These are phyloP conservation scores for Datura wrightii DNA, from an alignment of 257 asterid species.

Conservation along the genomic window DNA sequence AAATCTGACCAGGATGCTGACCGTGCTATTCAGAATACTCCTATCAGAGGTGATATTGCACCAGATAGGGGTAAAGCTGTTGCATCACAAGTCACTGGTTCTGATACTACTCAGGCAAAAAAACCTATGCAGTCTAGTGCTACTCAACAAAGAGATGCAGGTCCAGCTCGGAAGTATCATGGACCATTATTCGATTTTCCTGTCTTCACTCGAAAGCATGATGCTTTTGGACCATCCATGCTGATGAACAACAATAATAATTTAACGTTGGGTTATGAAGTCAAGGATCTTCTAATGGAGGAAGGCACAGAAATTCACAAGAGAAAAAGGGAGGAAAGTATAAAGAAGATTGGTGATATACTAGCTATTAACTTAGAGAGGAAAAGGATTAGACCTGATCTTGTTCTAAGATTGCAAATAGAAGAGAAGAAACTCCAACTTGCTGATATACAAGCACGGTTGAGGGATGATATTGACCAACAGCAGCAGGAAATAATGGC, in stretches of 20 bases:
- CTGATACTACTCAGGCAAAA: conserved; percentile 67
- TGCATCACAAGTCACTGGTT: conserved; percentile 52
- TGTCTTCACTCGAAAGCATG: conserved; percentile 90
- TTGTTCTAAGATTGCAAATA: conserved; percentile 81
- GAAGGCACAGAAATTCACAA: conserved; percentile 77
- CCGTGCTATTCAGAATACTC: conserved; percentile 51
- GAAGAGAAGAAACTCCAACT: conserved; percentile 94
- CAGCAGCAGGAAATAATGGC: conserved; percentile 96
- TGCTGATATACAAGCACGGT: conserved; percentile 87
- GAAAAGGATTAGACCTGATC: conserved; percentile 94
- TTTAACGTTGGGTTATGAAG: conserved; percentile 78
- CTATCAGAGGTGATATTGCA: conserved; percentile 60
- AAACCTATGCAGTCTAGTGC: conserved; percentile 67
- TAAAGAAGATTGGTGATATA: conserved; percentile 83
- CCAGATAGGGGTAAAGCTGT: conserved; percentile 83
- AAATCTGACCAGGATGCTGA: conserved; percentile 74
- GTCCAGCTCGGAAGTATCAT: conserved; percentile 83
- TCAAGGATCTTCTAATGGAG: conserved; percentile 84
- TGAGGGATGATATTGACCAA: conserved; percentile 92
- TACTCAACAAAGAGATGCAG: conserved; percentile 72
- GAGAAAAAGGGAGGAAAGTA: conserved; percentile 76
- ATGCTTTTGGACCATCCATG: conserved; percentile 79
- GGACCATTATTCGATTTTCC: conserved; percentile 99
- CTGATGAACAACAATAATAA: conserved; percentile 71
- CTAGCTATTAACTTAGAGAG: conserved; percentile 91